A percentile compares a stretch with the other conserved stretches of the same genome.
Conservation (phyloP, 768 basidiomycete genomes). For the Sistotremastrum niveocremeum region DNA sequence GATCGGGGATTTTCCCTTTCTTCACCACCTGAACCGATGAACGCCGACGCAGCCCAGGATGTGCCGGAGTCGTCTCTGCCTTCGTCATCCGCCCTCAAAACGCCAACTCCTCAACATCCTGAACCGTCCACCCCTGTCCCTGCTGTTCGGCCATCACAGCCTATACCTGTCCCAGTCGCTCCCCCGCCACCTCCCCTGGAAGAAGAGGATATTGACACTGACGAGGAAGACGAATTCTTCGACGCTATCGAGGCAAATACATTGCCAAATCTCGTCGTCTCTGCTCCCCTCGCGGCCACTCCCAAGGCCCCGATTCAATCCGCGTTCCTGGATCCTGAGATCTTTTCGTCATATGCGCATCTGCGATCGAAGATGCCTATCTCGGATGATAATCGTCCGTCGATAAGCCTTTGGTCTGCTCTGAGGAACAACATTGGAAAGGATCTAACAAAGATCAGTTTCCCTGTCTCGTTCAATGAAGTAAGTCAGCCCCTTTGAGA, state of each 20-base stretch:
- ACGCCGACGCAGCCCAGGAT: slow-evolving; percentile 11
- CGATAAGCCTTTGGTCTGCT: slow-evolving; percentile 87
- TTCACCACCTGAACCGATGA: slow-evolving; percentile 9
- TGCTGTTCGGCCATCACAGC: slow-evolving; percentile 2
- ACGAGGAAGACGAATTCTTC: slow-evolving; percentile 93
- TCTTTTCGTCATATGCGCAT: slow-evolving; percentile 57
- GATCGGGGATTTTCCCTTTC: slow-evolving; percentile 7
- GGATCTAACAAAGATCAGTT: slow-evolving; percentile 90
- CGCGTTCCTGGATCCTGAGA: slow-evolving; percentile 22
- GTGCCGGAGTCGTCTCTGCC: slow-evolving; percentile 9
- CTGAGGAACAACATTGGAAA: slow-evolving; percentile 93
- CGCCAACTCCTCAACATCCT: slow-evolving; percentile 4
- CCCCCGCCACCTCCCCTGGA: slow-evolving; percentile 13
- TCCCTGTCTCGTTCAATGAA: slow-evolving; percentile 88
- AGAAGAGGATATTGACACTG: slow-evolving; percentile 33
- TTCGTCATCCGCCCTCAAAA: slow-evolving; percentile 1
- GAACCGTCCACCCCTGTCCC: slow-evolving; percentile 1
- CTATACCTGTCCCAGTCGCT: neutral
- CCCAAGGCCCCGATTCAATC: slow-evolving; percentile 6
- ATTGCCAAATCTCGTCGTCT: slow-evolving; percentile 62
- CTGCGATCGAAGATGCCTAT: slow-evolving; percentile 50
- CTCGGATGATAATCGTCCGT: slow-evolving; percentile 64
- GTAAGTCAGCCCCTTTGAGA: neutral
- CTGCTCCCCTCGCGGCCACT: slow-evolving; percentile 21
- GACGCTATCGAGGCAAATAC: slow-evolving; percentile 84